A percentile compares a stretch with the other conserved stretches of the same genome.
Conservation (phyloP, 345 rosid genomes). For the Acer campestre region DNA sequence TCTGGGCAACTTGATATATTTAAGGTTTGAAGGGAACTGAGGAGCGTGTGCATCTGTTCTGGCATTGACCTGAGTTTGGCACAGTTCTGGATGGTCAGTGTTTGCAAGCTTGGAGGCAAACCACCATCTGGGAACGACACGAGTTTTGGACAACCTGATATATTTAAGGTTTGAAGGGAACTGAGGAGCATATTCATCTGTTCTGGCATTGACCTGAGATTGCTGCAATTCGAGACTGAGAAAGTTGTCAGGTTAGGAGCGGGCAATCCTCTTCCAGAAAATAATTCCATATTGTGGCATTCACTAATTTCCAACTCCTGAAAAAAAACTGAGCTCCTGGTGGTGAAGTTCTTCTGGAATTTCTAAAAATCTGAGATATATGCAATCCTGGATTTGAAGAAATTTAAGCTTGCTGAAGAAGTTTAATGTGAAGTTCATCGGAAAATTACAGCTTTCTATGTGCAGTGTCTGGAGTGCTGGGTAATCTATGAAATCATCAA, state of each 20-base stretch:
- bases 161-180: background rate
- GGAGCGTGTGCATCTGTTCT: background rate
- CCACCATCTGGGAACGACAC: background rate
- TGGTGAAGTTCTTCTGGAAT: conserved; percentile 14
- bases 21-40: background rate
- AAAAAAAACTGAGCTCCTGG: background rate
- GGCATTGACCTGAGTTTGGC: background rate
- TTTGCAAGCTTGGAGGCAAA: background rate
- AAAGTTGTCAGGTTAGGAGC: no score
- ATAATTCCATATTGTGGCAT: no score
- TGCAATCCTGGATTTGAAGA: conserved; percentile 31
- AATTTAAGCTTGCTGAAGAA: conserved; percentile 20
- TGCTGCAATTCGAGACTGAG: no score
- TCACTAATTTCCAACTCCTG: no score
- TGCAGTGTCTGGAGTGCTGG: conserved; percentile 1
- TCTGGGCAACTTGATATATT: background rate
- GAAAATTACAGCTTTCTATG: conserved; percentile 31
- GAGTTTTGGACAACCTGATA: background rate
- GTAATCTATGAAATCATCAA: no score
- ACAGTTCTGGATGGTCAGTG: background rate
- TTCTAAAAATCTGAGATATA: conserved; percentile 21
- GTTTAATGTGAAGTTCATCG: conserved; percentile 22
- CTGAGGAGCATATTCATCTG: background rate
- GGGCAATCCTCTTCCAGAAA: no score
- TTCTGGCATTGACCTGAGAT: background rate